Evolutionary conservation across 1,284 basidiomycete species (phyloP).

Genomic region (Rhodotorula sp.): DNA sequence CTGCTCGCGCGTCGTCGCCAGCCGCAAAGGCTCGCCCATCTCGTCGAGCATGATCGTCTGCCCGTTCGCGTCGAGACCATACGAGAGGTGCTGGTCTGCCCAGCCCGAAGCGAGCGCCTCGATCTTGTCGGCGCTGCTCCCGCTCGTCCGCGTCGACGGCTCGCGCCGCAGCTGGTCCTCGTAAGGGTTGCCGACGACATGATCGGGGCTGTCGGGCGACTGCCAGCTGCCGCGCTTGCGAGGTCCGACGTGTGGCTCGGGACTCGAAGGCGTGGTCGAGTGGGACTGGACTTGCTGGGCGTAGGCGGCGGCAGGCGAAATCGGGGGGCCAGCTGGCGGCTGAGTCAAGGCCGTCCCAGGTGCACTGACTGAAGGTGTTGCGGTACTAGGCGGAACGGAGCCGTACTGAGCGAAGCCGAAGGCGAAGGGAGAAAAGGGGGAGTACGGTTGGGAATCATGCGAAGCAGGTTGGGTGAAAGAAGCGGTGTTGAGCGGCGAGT

Average conservation of each 20-base stretch:
- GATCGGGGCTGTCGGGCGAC: conserved; percentile 10
- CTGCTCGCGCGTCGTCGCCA: conserved; percentile 27
- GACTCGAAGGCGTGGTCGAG: not conserved
- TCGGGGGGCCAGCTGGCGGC: not conserved
- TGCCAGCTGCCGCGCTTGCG: conserved; percentile 17
- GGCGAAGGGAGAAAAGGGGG: not conserved
- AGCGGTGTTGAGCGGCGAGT: not conserved
- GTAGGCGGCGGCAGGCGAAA: conserved; percentile 3
- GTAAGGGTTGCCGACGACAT: conserved; percentile 25
- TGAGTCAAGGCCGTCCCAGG: conserved; percentile 10
- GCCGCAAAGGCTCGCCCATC: conserved; percentile 18
- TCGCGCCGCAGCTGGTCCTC: conserved; percentile 1
- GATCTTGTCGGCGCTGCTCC: conserved; percentile 18
- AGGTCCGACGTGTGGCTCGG: not conserved
- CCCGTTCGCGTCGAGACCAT: conserved; percentile 10
- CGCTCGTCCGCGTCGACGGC: not conserved
- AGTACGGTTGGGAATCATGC: conserved; percentile 1
- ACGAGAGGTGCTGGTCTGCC: conserved; percentile 11
- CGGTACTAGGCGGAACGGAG: not conserved
- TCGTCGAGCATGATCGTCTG: conserved; percentile 25
- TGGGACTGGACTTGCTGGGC: not conserved
- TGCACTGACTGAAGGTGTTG: not conserved
- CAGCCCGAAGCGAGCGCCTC: conserved; percentile 5
- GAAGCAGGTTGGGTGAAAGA: not conserved
- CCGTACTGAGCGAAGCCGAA: conserved; percentile 14